Conservation (phyloP, 768 basidiomycete genomes). For the Hygrophorus pudorinus region DNA sequence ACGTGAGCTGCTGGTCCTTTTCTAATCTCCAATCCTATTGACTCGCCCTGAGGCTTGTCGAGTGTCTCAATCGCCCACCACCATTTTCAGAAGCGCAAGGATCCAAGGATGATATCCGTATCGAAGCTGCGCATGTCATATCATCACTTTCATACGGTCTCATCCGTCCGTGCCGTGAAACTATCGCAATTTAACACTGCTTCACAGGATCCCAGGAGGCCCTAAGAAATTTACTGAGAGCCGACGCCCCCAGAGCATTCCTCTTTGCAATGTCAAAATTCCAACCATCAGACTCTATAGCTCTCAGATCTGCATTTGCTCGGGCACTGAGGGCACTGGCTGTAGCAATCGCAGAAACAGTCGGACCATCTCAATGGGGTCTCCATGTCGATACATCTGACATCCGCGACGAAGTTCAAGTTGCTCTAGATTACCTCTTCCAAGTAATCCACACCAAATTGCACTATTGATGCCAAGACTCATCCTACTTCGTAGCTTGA, state of each 20-base stretch:
- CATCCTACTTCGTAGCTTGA: slow-evolving; percentile 30
- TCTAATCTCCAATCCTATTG: neutral
- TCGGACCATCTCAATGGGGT: slow-evolving; percentile 64
- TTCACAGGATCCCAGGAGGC: slow-evolving; percentile 50
- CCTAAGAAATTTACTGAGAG: slow-evolving; percentile 43
- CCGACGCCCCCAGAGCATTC: slow-evolving; percentile 49
- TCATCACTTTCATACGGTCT: slow-evolving; percentile 64
- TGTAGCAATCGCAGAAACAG: slow-evolving; percentile 50
- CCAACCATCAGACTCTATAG: slow-evolving; percentile 23
- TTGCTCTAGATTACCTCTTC: slow-evolving; percentile 51
- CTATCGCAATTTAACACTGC: neutral
- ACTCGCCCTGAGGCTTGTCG: slow-evolving; percentile 40
- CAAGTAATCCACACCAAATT: slow-evolving; percentile 26
- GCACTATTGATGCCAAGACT: neutral
- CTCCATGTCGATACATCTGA: slow-evolving; percentile 34
- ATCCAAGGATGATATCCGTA: slow-evolving; percentile 42
- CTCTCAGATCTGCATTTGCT: slow-evolving; percentile 47
- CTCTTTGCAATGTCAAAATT: slow-evolving; percentile 51
- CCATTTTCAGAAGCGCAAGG: slow-evolving; percentile 21
- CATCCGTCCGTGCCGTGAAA: neutral
- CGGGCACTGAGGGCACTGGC: slow-evolving; percentile 55
- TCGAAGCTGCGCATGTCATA: slow-evolving; percentile 68
- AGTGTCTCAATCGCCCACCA: slow-evolving; percentile 39
- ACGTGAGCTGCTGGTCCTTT: slow-evolving; percentile 28
- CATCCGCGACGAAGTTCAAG: slow-evolving; percentile 40